Conservation (phyloP, 164 flowering plant genomes). For the Liquidambar formosana region DNA sequence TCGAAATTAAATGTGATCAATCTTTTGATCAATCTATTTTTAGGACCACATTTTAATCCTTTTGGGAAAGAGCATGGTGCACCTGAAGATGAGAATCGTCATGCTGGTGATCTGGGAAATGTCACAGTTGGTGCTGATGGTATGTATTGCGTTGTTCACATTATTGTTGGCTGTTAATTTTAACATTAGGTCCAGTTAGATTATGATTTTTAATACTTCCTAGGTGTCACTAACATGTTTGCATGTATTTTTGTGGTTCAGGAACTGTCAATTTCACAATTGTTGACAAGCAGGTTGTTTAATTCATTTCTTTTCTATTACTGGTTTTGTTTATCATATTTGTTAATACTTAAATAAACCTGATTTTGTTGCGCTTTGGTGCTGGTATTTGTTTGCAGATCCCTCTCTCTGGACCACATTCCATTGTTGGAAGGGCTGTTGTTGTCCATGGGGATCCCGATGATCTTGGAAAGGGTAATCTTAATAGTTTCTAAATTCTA, state of each 20-base stretch:
- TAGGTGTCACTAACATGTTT: background rate
- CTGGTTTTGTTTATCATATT: background rate
- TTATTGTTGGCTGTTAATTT: background rate
- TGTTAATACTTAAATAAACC: too few relatives aligned
- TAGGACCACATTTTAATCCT: slow-evolving; percentile 93
- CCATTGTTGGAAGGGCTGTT: slow-evolving; percentile 95
- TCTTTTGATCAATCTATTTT: slow-evolving; percentile 17
- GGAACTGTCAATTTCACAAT: slow-evolving; percentile 69
- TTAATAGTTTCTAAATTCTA: background rate
- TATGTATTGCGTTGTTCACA: slow-evolving; percentile 22
- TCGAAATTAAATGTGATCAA: background rate
- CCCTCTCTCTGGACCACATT: slow-evolving; percentile 81
- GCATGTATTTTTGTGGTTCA: slow-evolving; percentile 28
- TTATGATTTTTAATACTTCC: background rate
- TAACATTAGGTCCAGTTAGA: background rate
- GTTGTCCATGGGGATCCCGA: slow-evolving; percentile 98
- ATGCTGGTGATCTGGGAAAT: slow-evolving; percentile 98
- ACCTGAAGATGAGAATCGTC: slow-evolving; percentile 86
- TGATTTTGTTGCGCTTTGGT: background rate
- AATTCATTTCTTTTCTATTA: background rate
- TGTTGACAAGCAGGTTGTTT: slow-evolving; percentile 66
- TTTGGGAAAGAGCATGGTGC: slow-evolving; percentile 88
- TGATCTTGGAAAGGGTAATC: slow-evolving; percentile 94
- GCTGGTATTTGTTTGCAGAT: slow-evolving; percentile 44
- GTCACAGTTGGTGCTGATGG: slow-evolving; percentile 82